Conservation (phyloP, 495 filamentous ascomycete species). For the Trichoderma parareesei region DNA sequence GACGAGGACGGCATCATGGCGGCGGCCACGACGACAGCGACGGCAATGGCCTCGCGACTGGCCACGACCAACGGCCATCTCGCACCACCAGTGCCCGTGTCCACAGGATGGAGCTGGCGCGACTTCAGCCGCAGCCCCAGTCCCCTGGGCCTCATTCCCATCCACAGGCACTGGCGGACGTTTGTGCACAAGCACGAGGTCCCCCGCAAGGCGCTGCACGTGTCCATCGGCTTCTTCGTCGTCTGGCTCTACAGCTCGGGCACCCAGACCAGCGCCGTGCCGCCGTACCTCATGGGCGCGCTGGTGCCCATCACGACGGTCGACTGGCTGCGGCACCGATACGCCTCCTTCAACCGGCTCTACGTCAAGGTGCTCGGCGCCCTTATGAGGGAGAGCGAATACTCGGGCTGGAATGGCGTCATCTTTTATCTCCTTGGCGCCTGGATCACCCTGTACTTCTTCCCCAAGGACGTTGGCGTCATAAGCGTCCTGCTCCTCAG, state of each 20-base stretch:
- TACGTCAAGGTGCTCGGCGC: constrained; percentile 81
- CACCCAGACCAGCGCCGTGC: constrained; percentile 62
- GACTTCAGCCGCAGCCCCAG: constrained; percentile 81
- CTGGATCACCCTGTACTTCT: constrained; percentile 75
- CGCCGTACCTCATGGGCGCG: constrained; percentile 71
- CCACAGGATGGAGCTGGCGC: constrained; percentile 57
- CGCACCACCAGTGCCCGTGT: constrained; percentile 49
- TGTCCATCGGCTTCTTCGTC: constrained; percentile 92
- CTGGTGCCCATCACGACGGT: constrained; percentile 81
- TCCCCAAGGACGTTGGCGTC: constrained; percentile 90
- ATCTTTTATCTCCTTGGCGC: constrained; percentile 92
- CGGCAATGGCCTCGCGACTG: constrained; percentile 1
- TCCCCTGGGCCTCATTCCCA: constrained; percentile 89
- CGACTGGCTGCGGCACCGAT: constrained; percentile 76
- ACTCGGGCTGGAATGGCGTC: constrained; percentile 86
- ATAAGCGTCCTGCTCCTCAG: constrained; percentile 82
- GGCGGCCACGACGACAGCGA: not conserved
- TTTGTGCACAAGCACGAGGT: constrained; percentile 74
- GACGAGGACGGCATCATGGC: constrained; percentile 7
- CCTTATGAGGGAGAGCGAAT: constrained; percentile 95
- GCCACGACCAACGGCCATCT: constrained; percentile 55
- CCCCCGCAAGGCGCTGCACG: constrained; percentile 69
- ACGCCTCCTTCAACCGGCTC: constrained; percentile 69
- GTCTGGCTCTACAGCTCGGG: constrained; percentile 74
- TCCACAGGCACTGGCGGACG: constrained; percentile 67